These are phyloP conservation scores for Staphylotrichum tortipilum DNA, from an alignment of 495 filamentous ascomycete species.

Conservation along the genomic window DNA sequence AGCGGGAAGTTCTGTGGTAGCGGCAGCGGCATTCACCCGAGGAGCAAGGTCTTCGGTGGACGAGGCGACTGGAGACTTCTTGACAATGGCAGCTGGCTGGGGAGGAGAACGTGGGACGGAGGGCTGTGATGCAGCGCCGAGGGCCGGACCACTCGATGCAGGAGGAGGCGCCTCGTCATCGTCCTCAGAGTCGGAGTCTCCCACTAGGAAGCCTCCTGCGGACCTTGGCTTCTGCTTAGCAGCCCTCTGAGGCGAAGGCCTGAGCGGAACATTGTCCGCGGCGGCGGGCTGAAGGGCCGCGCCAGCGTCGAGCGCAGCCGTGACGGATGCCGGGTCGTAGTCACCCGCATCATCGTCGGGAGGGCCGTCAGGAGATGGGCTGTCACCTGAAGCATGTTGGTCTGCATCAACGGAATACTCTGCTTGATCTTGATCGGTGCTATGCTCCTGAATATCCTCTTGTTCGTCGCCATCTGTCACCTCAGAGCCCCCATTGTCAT, in stretches of 20 bases:
- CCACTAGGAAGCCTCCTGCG: slow-evolving; percentile 71
- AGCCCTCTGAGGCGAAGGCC: slow-evolving; percentile 29
- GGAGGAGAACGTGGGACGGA: slow-evolving; percentile 13
- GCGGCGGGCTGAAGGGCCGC: slow-evolving; percentile 18
- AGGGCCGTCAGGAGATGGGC: slow-evolving; percentile 29
- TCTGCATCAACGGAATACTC: slow-evolving; percentile 39
- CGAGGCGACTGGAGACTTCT: slow-evolving; percentile 12
- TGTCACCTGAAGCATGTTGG: slow-evolving; percentile 38
- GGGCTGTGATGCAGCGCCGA: slow-evolving; percentile 8
- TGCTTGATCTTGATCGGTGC: slow-evolving; percentile 36
- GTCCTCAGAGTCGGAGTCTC: slow-evolving; percentile 57
- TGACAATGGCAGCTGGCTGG: slow-evolving; percentile 17
- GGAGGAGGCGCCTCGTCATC: slow-evolving; percentile 28
- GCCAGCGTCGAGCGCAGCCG: slow-evolving; percentile 7
- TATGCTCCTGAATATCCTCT: slow-evolving; percentile 47
- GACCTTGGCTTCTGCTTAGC: slow-evolving; percentile 59
- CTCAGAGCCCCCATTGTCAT: slow-evolving; percentile 46
- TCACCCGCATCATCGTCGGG: slow-evolving; percentile 39
- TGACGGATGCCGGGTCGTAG: slow-evolving; percentile 45
- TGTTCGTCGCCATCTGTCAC: slow-evolving; percentile 38
- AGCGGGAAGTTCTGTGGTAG: slow-evolving; percentile 1
- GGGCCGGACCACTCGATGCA: slow-evolving; percentile 13
- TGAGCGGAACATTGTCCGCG: slow-evolving; percentile 21
- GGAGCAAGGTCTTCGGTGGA: slow-evolving; percentile 16
- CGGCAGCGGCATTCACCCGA: slow-evolving; percentile 20